A percentile compares a stretch with the other conserved stretches of the same genome.
phyloP scores from a whole-genome alignment of 768 basidiomycete species.

The Chiua virens region DNA sequence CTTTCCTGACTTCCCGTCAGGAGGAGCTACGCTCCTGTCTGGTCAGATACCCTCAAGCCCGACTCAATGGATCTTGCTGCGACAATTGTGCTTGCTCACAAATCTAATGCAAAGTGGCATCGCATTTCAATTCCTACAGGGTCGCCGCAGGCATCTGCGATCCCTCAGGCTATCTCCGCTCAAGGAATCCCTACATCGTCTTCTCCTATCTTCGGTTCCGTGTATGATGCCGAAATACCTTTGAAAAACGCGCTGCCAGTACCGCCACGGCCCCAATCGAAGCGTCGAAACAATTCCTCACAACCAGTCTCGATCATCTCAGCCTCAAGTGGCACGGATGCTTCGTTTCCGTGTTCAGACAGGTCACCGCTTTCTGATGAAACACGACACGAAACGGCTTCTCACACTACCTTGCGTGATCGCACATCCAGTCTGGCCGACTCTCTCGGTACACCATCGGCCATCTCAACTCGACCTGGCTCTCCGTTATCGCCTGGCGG shows the following conservation, averaged over 20 bases:
- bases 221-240: not conserved
- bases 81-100: slow-evolving; percentile 24
- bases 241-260: slow-evolving; percentile 14
- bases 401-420: not conserved
- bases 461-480: not conserved
- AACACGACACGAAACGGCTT: not conserved
- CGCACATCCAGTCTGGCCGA: not conserved
- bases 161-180: not conserved
- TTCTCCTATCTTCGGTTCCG: not conserved
- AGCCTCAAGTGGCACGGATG: not conserved
- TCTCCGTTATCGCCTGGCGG: not conserved
- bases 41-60: slow-evolving; percentile 32
- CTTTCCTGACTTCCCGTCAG: slow-evolving; percentile 14
- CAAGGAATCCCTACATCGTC: not conserved
- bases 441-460: not conserved
- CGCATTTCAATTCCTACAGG: not conserved
- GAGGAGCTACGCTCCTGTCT: slow-evolving; percentile 30
- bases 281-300: slow-evolving; percentile 6
- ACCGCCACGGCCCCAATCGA: slow-evolving; percentile 20
- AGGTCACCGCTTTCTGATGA: slow-evolving; percentile 2
- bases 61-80: slow-evolving; percentile 28
- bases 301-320: not conserved
- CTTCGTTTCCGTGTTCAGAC: not conserved
- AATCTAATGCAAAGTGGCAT: slow-evolving; percentile 22
- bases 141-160: not conserved